Evolutionary conservation across 805 yeast genomes (phyloP), one percentile per base, ranked within the genome.

Genomic region (Starmerella floris): DNA sequence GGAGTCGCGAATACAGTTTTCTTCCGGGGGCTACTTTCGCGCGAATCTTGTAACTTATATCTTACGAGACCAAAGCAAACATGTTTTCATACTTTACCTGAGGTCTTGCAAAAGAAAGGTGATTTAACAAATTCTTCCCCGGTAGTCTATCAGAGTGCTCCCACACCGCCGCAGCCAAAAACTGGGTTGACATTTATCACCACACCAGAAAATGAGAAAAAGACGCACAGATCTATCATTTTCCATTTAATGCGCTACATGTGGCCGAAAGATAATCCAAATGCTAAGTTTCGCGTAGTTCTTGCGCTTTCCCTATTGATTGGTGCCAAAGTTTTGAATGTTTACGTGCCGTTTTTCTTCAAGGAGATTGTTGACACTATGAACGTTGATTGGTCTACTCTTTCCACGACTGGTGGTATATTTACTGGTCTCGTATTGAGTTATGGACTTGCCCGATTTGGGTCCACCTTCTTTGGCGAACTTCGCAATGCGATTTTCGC

Each of bases 341-440:
- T 91, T 4, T 95, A 91, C 60, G 98, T 91, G 5, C 98, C 98
- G 0, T 85, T 91, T 58, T 87, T 76, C 62, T 91, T 91, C 70
- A 91, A 82, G 52, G 69, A 74, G 25, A 88, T 84, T 40, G 77
- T 91, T 36, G 97, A 91, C 63, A 74, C 77, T 11, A 87, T 88
- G 96, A 91, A 88, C 57, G 71, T 87, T 22, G 94, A 85, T 54
- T 83, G 95, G 93, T 64, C 67, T 5, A 62, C 68, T 16, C 78
- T 81, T 30, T 80, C 83, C 4, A 71, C 79, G 2, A 65, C 72
- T 0, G 53, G 48, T 1, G 38, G 41, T 2, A 45, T 43, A 3
- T 32, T 41, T 16, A 41, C 47, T 2, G 64, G 77, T 2, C 60
- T 76, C 48, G 76, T 91, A 28, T 51, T 91, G 19, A 93, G 94